Conservation (phyloP, 179 eudicot species). For the Silene noctiflora region DNA sequence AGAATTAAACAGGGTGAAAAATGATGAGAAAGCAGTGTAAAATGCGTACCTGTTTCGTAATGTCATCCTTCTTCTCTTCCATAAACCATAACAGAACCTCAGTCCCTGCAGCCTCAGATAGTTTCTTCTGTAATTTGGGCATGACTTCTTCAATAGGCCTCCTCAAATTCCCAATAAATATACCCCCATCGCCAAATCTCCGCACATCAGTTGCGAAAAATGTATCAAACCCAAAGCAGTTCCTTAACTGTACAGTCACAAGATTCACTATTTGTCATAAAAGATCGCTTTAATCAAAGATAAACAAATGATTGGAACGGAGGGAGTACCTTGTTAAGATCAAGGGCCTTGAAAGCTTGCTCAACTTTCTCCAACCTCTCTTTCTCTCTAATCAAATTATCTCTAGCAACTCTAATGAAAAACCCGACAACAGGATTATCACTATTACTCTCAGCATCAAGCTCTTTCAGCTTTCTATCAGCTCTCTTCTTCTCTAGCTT, state of each 20-base stretch:
- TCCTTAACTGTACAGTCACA: slow-evolving; percentile 56
- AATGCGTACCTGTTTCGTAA: slow-evolving; percentile 69
- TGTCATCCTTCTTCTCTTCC: slow-evolving; percentile 87
- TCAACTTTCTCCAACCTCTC: slow-evolving; percentile 69
- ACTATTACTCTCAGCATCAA: slow-evolving; percentile 61
- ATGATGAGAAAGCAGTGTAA: background rate
- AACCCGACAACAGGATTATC: slow-evolving; percentile 55
- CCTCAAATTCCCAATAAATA: slow-evolving; percentile 87
- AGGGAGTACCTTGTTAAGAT: slow-evolving; percentile 65
- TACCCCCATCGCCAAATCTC: slow-evolving; percentile 97
- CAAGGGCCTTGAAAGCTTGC: slow-evolving; percentile 85
- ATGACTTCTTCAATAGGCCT: slow-evolving; percentile 76
- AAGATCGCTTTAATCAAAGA: no score
- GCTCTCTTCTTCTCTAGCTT: slow-evolving; percentile 93
- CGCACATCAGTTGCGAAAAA: slow-evolving; percentile 89
- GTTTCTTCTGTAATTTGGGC: slow-evolving; percentile 76
- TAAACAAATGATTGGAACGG: no score
- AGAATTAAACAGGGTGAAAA: background rate
- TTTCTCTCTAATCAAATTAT: slow-evolving; percentile 62
- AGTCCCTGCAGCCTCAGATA: slow-evolving; percentile 84
- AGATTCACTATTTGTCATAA: background rate
- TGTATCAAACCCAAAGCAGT: slow-evolving; percentile 86
- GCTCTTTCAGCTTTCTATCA: slow-evolving; percentile 78
- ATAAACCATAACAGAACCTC: slow-evolving; percentile 86
- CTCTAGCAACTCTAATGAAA: slow-evolving; percentile 50